Percentiles rank a stretch among this genome's conserved stretches.
Evolutionary conservation across 495 filamentous ascomycete species (phyloP).

Genomic region (Talaromyces adpressus): DNA sequence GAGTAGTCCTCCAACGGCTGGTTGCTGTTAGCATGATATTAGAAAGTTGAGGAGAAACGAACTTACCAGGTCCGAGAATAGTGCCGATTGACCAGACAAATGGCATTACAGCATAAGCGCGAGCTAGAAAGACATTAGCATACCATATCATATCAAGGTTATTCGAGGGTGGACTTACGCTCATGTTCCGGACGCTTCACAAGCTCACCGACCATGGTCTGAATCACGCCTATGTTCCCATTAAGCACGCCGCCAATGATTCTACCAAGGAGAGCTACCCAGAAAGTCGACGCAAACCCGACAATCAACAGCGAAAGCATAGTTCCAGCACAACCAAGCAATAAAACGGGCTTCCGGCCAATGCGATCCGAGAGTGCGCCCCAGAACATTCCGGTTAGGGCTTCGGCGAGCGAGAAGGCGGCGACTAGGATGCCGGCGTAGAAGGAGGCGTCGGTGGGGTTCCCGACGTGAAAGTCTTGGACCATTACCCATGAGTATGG

Average conservation of each 20-base stretch:
- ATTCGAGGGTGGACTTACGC: slow-evolving; percentile 44
- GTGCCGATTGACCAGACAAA: slow-evolving; percentile 85
- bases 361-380: slow-evolving; percentile 72
- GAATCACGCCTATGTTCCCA: slow-evolving; percentile 83
- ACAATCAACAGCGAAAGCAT: slow-evolving; percentile 73
- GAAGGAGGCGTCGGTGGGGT: slow-evolving; percentile 65
- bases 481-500: slow-evolving; percentile 84
- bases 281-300: slow-evolving; percentile 74
- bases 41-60: background rate
- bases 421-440: slow-evolving; percentile 82
- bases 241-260: slow-evolving; percentile 76
- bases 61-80: slow-evolving; percentile 63
- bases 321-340: slow-evolving; percentile 74
- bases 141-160: slow-evolving; percentile 10
- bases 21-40: slow-evolving; percentile 14
- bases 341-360: slow-evolving; percentile 76
- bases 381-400: slow-evolving; percentile 79
- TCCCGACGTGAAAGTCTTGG: slow-evolving; percentile 62
- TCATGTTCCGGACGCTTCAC: slow-evolving; percentile 75
- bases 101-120: slow-evolving; percentile 77
- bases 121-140: slow-evolving; percentile 36
- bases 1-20: slow-evolving; percentile 69
- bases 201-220: slow-evolving; percentile 86
- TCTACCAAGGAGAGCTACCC: slow-evolving; percentile 67
- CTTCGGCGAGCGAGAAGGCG: slow-evolving; percentile 74